Evolutionary conservation across 257 asterid species (phyloP).

Genomic region (Penstemon davidsonii): DNA sequence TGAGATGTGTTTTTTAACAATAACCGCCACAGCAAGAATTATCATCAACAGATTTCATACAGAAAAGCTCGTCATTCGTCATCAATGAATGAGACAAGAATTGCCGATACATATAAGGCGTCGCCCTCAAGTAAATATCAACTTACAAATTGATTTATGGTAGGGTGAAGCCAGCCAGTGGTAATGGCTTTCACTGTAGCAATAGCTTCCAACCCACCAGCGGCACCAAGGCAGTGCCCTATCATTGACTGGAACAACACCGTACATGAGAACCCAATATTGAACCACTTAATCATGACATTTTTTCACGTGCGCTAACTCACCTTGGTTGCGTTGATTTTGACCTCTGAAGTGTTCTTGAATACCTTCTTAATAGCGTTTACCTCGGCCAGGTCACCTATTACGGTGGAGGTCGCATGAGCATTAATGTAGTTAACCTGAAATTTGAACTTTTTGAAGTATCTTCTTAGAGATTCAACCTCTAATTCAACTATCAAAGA

Average conservation of each 20-base stretch:
- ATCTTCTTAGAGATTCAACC: neutral
- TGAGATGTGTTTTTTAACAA: neutral
- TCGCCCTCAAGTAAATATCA: neutral
- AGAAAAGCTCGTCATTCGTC: neutral
- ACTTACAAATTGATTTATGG: conserved; percentile 53
- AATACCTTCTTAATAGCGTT: conserved; percentile 32
- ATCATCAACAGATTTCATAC: neutral
- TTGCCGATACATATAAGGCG: neutral
- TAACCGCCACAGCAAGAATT: neutral
- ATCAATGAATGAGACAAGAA: neutral
- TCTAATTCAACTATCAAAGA: conserved; percentile 3
- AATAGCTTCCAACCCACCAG: conserved; percentile 62
- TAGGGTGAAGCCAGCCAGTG: conserved; percentile 64
- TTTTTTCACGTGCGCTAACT: neutral
- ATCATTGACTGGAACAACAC: conserved; percentile 47
- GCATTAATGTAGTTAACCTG: conserved; percentile 55
- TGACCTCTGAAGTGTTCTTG: conserved; percentile 44
- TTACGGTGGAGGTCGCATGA: conserved; percentile 61
- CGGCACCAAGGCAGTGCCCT: conserved; percentile 65
- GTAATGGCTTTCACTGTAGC: conserved; percentile 57
- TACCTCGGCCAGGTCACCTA: conserved; percentile 61
- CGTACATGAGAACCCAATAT: neutral
- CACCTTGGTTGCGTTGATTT: conserved; percentile 64
- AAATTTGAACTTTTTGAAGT: neutral
- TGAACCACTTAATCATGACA: neutral